Conservation (phyloP, 495 filamentous ascomycete species). For the Penicillium cataractarum region DNA sequence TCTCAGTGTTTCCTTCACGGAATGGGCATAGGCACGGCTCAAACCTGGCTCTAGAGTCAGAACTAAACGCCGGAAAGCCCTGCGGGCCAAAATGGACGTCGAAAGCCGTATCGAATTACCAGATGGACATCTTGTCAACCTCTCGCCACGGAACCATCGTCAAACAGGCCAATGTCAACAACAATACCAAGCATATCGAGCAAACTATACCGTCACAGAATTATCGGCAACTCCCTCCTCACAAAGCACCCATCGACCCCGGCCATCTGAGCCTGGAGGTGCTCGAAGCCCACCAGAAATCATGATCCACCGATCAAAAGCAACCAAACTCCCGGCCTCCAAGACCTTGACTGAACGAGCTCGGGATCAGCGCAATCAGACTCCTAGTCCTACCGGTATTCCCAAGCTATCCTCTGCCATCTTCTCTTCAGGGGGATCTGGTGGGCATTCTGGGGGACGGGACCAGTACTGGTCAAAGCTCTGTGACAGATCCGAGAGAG, state of each 20-base stretch:
- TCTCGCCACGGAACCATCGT: slow-evolving; percentile 32
- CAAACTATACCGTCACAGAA: slow-evolving; percentile 23
- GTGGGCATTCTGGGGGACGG: slow-evolving; percentile 24
- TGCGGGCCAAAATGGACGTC: slow-evolving; percentile 29
- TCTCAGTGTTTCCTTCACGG: slow-evolving; percentile 19
- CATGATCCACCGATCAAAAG: slow-evolving; percentile 26
- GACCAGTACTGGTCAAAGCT: slow-evolving; percentile 39
- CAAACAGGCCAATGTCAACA: slow-evolving; percentile 5
- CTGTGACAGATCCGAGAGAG: slow-evolving; percentile 36
- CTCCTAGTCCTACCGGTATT: slow-evolving; percentile 27
- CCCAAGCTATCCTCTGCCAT: slow-evolving; percentile 21
- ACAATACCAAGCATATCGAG: slow-evolving; percentile 31
- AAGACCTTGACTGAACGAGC: slow-evolving; percentile 26
- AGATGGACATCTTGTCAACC: slow-evolving; percentile 41
- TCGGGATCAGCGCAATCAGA: slow-evolving; percentile 24
- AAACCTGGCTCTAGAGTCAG: slow-evolving; percentile 27
- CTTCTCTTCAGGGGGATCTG: slow-evolving; percentile 20
- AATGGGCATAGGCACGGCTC: slow-evolving; percentile 24
- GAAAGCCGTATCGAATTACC: slow-evolving; percentile 33
- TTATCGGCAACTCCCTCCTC: slow-evolving; percentile 13
- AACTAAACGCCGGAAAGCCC: neutral
- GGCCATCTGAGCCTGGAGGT: slow-evolving; percentile 8
- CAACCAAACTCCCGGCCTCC: slow-evolving; percentile 42
- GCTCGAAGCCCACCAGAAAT: slow-evolving; percentile 11
- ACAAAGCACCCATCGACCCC: slow-evolving; percentile 6